Evolutionary conservation across 345 rosid genomes (phyloP).

Genomic region (Citrus glauca): DNA sequence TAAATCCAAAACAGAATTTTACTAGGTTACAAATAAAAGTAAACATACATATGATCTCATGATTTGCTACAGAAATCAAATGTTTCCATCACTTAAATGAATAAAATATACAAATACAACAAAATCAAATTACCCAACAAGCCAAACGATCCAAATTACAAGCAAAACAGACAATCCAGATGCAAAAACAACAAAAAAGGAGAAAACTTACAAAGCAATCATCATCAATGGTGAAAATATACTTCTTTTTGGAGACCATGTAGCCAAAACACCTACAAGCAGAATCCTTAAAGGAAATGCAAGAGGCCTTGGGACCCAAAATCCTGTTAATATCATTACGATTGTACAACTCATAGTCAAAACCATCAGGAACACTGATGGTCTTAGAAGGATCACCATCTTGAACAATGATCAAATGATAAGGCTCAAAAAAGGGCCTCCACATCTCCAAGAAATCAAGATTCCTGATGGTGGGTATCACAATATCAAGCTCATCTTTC

Average conservation of each 20-base stretch:
- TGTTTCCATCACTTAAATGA: background rate
- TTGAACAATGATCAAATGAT: slow-evolving; percentile 92
- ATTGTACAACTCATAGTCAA: slow-evolving; percentile 88
- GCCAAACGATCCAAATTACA: background rate
- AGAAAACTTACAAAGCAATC: slow-evolving; percentile 82
- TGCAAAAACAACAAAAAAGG: background rate
- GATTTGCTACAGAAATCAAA: background rate
- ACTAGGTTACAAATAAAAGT: background rate
- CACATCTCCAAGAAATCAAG: slow-evolving; percentile 96
- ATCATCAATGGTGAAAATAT: slow-evolving; percentile 92
- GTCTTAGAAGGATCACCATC: slow-evolving; percentile 91
- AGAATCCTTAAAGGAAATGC: slow-evolving; percentile 95
- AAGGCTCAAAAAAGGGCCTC: slow-evolving; percentile 94
- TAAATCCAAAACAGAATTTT: background rate
- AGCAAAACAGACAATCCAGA: slow-evolving; percentile 7
- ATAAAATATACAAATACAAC: background rate
- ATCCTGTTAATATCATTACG: slow-evolving; percentile 84
- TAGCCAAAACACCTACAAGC: slow-evolving; percentile 98
- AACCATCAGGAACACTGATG: slow-evolving; percentile 84
- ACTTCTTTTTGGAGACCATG: slow-evolving; percentile 98
- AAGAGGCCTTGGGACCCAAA: slow-evolving; percentile 89
- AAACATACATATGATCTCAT: background rate
- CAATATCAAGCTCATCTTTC: slow-evolving; percentile 90
- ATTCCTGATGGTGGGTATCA: slow-evolving; percentile 90
- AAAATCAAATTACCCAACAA: background rate